Conservation (phyloP, 495 filamentous ascomycete species). For the Talaromyces adpressus region DNA sequence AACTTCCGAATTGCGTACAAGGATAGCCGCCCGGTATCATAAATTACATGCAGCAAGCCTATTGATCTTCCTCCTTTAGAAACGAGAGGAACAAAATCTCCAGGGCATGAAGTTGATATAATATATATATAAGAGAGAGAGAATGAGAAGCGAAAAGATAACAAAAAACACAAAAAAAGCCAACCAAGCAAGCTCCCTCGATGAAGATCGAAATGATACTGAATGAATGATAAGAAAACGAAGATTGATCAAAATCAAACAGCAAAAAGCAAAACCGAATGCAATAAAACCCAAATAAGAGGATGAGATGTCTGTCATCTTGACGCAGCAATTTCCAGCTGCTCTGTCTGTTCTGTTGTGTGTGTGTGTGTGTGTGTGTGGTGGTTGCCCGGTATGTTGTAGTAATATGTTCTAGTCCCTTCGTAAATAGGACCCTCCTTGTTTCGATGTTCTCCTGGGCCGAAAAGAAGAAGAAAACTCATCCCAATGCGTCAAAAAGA, state of each 20-base stretch:
- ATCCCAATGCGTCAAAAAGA: neutral
- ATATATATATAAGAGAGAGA: slow-evolving; percentile 1
- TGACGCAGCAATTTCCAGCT: neutral
- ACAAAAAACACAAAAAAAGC: slow-evolving; percentile 1
- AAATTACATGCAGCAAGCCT: neutral
- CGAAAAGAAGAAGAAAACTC: neutral
- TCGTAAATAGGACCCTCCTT: neutral
- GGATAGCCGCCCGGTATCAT: neutral
- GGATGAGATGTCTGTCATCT: neutral
- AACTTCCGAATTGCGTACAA: neutral
- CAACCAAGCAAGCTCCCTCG: slow-evolving; percentile 3
- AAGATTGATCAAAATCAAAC: neutral
- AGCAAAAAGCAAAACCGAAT: neutral
- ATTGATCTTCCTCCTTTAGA: too few species aligned
- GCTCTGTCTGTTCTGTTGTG: neutral
- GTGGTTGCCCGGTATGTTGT: neutral
- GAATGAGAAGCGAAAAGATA: slow-evolving; percentile 6
- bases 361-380: too few species aligned
- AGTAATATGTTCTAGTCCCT: neutral
- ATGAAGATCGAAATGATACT: slow-evolving; percentile 10
- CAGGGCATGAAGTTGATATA: neutral
- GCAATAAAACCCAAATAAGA: neutral
- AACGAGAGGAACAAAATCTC: slow-evolving; percentile 7
- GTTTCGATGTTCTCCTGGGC: neutral
- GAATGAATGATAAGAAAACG: slow-evolving; percentile 4